Percentiles rank a stretch among this genome's conserved stretches.
Evolutionary conservation across 306 rosid species (phyloP).

Genomic region (Quillaja saponaria): DNA sequence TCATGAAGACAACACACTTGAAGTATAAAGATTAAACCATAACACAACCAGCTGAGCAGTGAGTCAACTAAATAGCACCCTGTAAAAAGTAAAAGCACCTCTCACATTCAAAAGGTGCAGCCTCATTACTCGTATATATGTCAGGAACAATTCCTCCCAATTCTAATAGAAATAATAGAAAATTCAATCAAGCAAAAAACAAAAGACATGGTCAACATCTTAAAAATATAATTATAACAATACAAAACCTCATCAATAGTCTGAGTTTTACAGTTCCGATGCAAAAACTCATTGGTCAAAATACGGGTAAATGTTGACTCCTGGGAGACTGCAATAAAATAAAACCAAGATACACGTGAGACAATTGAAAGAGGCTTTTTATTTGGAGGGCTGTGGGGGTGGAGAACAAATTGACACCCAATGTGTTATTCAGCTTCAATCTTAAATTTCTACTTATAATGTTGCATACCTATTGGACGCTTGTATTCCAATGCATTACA

Average conservation of each 20-base stretch:
- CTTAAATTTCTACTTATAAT: constrained; percentile 17
- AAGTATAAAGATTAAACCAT: too few relatives aligned
- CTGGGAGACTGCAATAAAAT: constrained; percentile 58
- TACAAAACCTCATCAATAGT: constrained; percentile 82
- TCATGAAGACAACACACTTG: too few relatives aligned
- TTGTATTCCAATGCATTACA: constrained; percentile 59
- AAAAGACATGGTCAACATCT: constrained; percentile 21
- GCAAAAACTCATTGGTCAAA: constrained; percentile 75
- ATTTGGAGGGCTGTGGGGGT: background rate
- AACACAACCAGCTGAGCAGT: background rate
- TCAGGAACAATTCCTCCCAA: background rate
- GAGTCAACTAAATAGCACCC: background rate
- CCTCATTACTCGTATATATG: background rate
- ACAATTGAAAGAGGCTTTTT: background rate
- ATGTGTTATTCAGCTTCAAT: constrained; percentile 25
- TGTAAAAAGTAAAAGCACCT: background rate
- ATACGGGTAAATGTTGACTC: constrained; percentile 65
- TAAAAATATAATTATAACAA: constrained; percentile 26
- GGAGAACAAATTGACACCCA: constrained; percentile 10
- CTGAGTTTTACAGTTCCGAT: constrained; percentile 82
- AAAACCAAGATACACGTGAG: constrained; percentile 29
- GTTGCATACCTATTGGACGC: constrained; percentile 53
- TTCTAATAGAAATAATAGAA: background rate
- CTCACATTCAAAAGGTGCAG: too few relatives aligned
- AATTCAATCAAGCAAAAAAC: constrained; percentile 29